phyloP scores from a whole-genome alignment of 352 stramenopile species.

The Peronospora farinosa region DNA sequence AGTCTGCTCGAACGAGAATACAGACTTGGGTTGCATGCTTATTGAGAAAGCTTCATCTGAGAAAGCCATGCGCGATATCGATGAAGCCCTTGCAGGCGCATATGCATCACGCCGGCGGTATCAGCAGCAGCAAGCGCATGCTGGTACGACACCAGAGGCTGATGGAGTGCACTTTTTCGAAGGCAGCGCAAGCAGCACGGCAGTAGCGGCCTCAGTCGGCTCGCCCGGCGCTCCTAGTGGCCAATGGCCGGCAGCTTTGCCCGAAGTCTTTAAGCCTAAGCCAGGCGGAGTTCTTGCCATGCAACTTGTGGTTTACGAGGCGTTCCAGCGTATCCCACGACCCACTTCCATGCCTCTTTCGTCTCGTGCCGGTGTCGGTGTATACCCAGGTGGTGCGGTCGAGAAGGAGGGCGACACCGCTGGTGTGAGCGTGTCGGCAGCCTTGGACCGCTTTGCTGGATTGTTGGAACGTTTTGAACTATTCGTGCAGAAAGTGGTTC shows the following conservation, averaged over 20 bases:
- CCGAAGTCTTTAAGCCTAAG: constrained; percentile 93
- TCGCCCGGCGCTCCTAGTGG: constrained; percentile 35
- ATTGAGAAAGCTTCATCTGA: constrained; percentile 99
- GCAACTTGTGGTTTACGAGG: constrained; percentile 97
- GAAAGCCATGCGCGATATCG: constrained; percentile 97
- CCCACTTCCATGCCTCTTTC: constrained; percentile 84
- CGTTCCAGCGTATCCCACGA: constrained; percentile 93
- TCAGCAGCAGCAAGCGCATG: constrained; percentile 77
- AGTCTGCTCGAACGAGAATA: constrained; percentile 96
- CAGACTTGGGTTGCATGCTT: constrained; percentile 98
- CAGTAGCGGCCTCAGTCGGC: constrained; percentile 23
- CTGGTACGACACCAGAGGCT: constrained; percentile 57
- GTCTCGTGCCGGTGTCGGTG: constrained; percentile 36
- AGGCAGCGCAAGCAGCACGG: constrained; percentile 34
- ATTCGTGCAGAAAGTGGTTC: constrained; percentile 83
- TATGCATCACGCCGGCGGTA: constrained; percentile 81
- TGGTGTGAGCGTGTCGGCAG: constrained; percentile 62
- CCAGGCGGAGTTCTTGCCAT: constrained; percentile 86
- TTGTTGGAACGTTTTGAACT: constrained; percentile 85
- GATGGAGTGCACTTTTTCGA: constrained; percentile 77
- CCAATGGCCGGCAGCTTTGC: constrained; percentile 74
- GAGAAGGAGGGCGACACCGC: constrained; percentile 43
- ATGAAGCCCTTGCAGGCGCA: constrained; percentile 88
- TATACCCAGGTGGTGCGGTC: constrained; percentile 26
- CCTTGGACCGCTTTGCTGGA: constrained; percentile 75